These are phyloP conservation scores for Nannizzia gypsea DNA, from an alignment of 2,329 filamentous ascomycete genomes.

Conservation along the genomic window DNA sequence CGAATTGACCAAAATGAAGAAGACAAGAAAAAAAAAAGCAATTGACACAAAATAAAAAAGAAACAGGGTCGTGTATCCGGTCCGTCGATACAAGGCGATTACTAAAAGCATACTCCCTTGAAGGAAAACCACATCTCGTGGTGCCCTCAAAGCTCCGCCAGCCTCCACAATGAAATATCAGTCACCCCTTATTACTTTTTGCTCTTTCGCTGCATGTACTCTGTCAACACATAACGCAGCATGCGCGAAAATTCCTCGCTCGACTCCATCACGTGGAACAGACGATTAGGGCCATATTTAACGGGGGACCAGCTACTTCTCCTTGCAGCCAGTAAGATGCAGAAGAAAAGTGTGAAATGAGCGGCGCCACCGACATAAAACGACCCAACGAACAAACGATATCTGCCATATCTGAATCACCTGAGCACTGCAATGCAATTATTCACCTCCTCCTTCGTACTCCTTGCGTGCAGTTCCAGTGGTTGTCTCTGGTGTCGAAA, in stretches of 20 bases:
- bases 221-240: not conserved
- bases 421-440: not conserved
- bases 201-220: not conserved
- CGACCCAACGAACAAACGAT: not conserved
- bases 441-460: not conserved
- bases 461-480: not conserved
- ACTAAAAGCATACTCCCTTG: not conserved
- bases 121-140: not conserved
- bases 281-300: not conserved
- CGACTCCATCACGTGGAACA: constrained; percentile 1
- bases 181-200: not conserved
- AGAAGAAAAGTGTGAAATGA: constrained; percentile 2
- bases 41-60: not conserved
- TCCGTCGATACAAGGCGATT: not conserved
- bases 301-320: not conserved
- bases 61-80: not conserved
- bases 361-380: not conserved
- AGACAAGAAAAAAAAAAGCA: not conserved
- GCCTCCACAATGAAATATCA: not conserved
- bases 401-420: not conserved
- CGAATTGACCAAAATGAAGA: not conserved
- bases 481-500: not conserved
- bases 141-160: not conserved
- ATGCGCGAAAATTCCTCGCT: not conserved
- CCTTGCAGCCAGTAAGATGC: not conserved